Percentiles rank a stretch among this genome's conserved stretches.
Conservation (phyloP, 2,329 filamentous ascomycete species). For the Talaromyces atroroseus region DNA sequence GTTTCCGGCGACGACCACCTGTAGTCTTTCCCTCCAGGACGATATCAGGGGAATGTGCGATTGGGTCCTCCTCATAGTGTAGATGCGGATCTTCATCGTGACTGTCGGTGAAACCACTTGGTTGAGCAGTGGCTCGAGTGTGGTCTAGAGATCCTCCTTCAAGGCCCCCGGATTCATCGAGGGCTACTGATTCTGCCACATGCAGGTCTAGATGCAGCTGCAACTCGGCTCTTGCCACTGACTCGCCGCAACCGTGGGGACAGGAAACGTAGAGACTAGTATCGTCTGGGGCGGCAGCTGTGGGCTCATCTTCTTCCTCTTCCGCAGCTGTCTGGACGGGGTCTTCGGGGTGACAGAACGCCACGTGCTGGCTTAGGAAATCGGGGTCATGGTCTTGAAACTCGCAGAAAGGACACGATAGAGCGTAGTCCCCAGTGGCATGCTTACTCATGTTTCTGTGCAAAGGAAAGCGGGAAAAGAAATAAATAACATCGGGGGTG, state of each 20-base stretch:
- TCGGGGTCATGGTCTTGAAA: slow-evolving; percentile 37
- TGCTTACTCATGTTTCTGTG: slow-evolving; percentile 1
- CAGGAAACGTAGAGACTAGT: slow-evolving; percentile 46
- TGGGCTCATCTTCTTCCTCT: background rate
- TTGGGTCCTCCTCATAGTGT: background rate
- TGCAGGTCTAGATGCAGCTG: slow-evolving; percentile 58
- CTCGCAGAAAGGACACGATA: slow-evolving; percentile 42
- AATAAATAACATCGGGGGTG: background rate
- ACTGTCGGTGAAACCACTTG: background rate
- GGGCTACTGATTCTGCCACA: slow-evolving; percentile 42
- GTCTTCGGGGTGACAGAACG: slow-evolving; percentile 40
- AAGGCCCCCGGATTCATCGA: slow-evolving; percentile 31
- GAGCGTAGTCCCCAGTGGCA: background rate
- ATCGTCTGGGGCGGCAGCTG: slow-evolving; percentile 7
- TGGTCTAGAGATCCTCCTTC: background rate
- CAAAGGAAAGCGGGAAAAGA: background rate
- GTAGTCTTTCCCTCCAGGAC: slow-evolving; percentile 3
- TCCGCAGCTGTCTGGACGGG: slow-evolving; percentile 3
- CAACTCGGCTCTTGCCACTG: slow-evolving; percentile 49
- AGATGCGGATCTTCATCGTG: background rate
- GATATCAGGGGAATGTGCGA: slow-evolving; percentile 1
- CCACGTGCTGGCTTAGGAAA: slow-evolving; percentile 41
- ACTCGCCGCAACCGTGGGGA: slow-evolving; percentile 56
- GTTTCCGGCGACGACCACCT: background rate
- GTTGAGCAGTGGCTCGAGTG: background rate